Conservation (phyloP, 352 stramenopile genomes). For the Phytopythium mirpurense region DNA sequence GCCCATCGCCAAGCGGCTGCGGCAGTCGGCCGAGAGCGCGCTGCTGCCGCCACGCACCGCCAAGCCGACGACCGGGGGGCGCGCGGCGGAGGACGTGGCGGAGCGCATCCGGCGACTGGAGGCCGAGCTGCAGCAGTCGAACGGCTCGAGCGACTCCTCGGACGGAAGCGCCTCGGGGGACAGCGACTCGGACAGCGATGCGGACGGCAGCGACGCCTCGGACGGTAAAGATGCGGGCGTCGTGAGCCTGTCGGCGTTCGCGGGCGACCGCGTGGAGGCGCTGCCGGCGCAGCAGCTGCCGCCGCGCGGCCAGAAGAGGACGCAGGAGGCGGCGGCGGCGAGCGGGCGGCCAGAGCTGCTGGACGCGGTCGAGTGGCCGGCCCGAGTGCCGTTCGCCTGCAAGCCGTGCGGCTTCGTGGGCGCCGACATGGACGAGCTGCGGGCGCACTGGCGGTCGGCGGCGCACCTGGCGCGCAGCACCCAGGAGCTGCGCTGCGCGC, state of each 20-base stretch:
- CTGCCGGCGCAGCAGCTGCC: slow-evolving; percentile 58
- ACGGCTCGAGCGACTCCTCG: slow-evolving; percentile 10
- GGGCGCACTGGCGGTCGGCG: slow-evolving; percentile 42
- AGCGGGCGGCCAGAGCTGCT: slow-evolving; percentile 29
- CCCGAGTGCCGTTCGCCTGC: slow-evolving; percentile 80
- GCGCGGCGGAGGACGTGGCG: slow-evolving; percentile 49
- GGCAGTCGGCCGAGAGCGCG: slow-evolving; percentile 64
- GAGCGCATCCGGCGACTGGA: slow-evolving; percentile 68
- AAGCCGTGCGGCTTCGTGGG: slow-evolving; percentile 77
- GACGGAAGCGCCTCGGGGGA: slow-evolving; percentile 8
- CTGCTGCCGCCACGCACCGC: slow-evolving; percentile 19
- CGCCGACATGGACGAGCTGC: slow-evolving; percentile 59
- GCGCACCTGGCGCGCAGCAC: slow-evolving; percentile 38
- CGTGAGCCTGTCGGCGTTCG: slow-evolving; percentile 65
- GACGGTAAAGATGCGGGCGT: slow-evolving; percentile 19
- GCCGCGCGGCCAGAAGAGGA: slow-evolving; percentile 42
- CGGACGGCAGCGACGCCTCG: slow-evolving; percentile 10
- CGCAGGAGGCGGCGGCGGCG: slow-evolving; percentile 29
- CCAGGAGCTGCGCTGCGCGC: slow-evolving; percentile 33
- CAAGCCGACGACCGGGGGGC: slow-evolving; percentile 5
- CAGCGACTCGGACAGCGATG: slow-evolving; percentile 9
- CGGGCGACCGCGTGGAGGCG: slow-evolving; percentile 52
- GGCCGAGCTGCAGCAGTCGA: slow-evolving; percentile 41
- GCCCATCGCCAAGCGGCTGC: slow-evolving; percentile 81
- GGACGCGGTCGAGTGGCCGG: slow-evolving; percentile 50